Evolutionary conservation across 768 basidiomycete species (phyloP), one percentile per base, ranked within the genome.

Genomic region (Russula sp.): DNA sequence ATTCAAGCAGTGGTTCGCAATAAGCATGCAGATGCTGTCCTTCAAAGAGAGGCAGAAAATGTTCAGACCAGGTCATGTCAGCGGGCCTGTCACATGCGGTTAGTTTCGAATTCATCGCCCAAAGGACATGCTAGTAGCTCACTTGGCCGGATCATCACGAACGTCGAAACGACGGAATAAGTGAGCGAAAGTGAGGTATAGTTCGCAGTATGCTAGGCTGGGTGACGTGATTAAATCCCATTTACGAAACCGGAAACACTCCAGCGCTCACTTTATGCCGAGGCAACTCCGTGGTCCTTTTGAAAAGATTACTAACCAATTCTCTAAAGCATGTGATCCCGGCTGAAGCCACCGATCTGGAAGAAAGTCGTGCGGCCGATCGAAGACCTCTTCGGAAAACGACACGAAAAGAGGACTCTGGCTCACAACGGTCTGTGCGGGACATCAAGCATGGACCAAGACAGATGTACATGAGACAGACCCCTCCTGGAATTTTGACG

Each of bases 131-230:
- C 3, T 2, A 47, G 20, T 43, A 20, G 9, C 43, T 45, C 42
- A 63, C 61, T 48, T 63, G 11, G n/a, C 13, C 32, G 3, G 16
- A 49, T 65, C 59, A 14, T 65, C 22, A 18, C 43, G n/a, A 55
- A 69, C 59, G 16, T 67, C 64, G 6, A 69, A 56, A 18, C 67
- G 67, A 29, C 68, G 66, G 43, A 67, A 63, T 29, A 69, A 8
- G 32, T 69, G 35, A 18, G 56, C 69, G 18, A 69, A 46, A 8
- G 59, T 18, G 29, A 69, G 58, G 49, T 69, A 63, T 10, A 70
- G 42, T 50, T 68, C 61, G 56, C 60, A 62, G 53, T 64, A 66
- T 18, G 63, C 67, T 16, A 60, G 48, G 46, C 69, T 69, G 46
- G n/a, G 16, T 7, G 22, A 20, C 32, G 16, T 0, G 13, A 0